Evolutionary conservation across 805 yeast genomes (phyloP).

Genomic region (Wilhelminamyces savonicus): DNA sequence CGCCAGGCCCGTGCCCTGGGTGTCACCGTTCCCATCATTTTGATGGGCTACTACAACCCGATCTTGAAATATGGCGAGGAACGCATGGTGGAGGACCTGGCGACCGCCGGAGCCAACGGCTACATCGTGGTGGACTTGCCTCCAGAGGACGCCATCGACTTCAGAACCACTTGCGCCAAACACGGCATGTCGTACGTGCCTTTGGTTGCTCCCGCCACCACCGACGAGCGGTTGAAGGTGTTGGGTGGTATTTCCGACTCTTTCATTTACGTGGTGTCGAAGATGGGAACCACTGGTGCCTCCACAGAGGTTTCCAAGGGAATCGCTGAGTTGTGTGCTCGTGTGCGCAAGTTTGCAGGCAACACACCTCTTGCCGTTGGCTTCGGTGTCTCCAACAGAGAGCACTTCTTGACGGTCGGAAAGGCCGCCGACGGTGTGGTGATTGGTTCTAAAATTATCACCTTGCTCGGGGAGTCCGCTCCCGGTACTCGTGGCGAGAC

Average conservation of each 20-base stretch:
- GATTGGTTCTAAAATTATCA: constrained; percentile 82
- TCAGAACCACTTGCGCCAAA: constrained; percentile 65
- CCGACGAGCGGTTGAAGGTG: constrained; percentile 76
- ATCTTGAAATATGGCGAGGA: constrained; percentile 85
- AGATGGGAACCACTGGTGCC: constrained; percentile 98
- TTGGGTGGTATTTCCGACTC: constrained; percentile 88
- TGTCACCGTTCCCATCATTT: constrained; percentile 78
- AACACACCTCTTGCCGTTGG: constrained; percentile 91
- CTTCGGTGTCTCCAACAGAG: constrained; percentile 92
- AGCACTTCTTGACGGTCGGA: constrained; percentile 79
- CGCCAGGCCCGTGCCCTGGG: constrained; percentile 73
- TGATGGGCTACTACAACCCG: constrained; percentile 99
- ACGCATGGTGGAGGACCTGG: constrained; percentile 69
- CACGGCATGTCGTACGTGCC: constrained; percentile 83
- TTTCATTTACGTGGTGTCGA: constrained; percentile 90
- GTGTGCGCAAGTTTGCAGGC: constrained; percentile 70
- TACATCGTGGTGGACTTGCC: constrained; percentile 94
- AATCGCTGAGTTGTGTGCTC: constrained; percentile 60
- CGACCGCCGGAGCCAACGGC: constrained; percentile 89
- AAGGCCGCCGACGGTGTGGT: constrained; percentile 89
- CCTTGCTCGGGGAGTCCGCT: constrained; percentile 58
- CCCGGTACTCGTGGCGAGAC: constrained; percentile 54
- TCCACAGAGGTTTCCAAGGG: constrained; percentile 55
- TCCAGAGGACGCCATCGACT: constrained; percentile 92
- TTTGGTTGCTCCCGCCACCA: constrained; percentile 93